phyloP scores from a whole-genome alignment of 768 basidiomycete genomes.

The Thelephora aurantiotincta region DNA sequence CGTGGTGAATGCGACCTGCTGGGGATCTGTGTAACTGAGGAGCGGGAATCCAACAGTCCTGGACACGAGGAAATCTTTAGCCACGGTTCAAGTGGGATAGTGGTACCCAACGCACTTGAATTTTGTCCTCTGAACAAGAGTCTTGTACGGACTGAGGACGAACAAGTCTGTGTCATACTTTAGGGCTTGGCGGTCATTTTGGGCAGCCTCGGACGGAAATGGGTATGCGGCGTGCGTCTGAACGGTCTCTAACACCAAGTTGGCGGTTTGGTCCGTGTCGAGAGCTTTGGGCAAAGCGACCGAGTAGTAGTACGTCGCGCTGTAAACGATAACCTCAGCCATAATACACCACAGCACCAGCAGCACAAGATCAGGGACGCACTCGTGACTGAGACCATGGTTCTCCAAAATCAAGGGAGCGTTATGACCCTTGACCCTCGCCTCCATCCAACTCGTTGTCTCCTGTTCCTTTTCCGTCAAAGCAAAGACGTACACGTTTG shows the following conservation, averaged over 20 bases:
- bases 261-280: conserved; percentile 44
- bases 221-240: conserved; percentile 69
- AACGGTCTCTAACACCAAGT: conserved; percentile 66
- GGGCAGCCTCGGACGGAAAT: conserved; percentile 58
- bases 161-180: conserved; percentile 68
- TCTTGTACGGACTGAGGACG: conserved; percentile 73
- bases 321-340: conserved; percentile 3
- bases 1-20: conserved; percentile 40
- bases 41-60: neutral
- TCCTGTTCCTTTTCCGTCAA: conserved; percentile 47
- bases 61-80: neutral
- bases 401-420: conserved; percentile 36
- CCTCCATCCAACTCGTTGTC: conserved; percentile 68
- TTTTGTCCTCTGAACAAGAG: conserved; percentile 75
- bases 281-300: conserved; percentile 51
- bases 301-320: conserved; percentile 38
- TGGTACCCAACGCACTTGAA: conserved; percentile 42
- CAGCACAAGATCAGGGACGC: conserved; percentile 14
- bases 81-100: no score
- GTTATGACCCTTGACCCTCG: conserved; percentile 60
- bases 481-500: conserved; percentile 53
- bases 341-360: neutral
- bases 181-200: conserved; percentile 67
- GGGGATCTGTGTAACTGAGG: conserved; percentile 53
- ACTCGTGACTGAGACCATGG: conserved; percentile 38